Conservation (phyloP, 805 yeast species). For the Candida michaelii region DNA sequence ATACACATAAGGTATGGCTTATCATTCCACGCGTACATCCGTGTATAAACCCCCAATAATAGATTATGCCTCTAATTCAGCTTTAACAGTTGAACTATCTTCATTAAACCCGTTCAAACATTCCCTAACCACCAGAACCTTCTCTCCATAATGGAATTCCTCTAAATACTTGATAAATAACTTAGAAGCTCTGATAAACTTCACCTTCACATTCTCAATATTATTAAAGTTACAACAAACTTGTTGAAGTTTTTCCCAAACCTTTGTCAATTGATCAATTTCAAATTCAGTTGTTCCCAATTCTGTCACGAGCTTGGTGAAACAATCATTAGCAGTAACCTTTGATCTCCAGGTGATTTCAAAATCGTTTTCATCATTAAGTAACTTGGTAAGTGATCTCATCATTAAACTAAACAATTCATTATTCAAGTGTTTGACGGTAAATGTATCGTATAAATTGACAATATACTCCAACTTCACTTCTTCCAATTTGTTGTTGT, state of each 20-base stretch:
- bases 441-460: slow-evolving; percentile 34
- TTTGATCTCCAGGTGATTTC: slow-evolving; percentile 64
- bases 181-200: slow-evolving; percentile 37
- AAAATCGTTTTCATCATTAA: slow-evolving; percentile 21
- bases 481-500: slow-evolving; percentile 43
- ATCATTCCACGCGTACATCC: too few relatives aligned
- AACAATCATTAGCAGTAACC: slow-evolving; percentile 43
- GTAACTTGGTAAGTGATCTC: slow-evolving; percentile 18
- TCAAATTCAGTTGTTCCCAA: slow-evolving; percentile 13
- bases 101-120: slow-evolving; percentile 18
- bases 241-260: slow-evolving; percentile 23
- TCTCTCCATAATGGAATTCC: slow-evolving; percentile 14
- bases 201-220: slow-evolving; percentile 61
- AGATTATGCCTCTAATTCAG: too few relatives aligned
- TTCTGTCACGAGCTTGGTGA: slow-evolving; percentile 19
- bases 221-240: slow-evolving; percentile 38
- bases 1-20: too few relatives aligned
- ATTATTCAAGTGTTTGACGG: slow-evolving; percentile 11
- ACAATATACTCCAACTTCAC: slow-evolving; percentile 37
- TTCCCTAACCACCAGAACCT: slow-evolving; percentile 14
- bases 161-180: slow-evolving; percentile 19
- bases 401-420: slow-evolving; percentile 26
- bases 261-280: slow-evolving; percentile 20
- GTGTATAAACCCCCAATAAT: too few relatives aligned
- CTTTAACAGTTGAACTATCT: slow-evolving; percentile 47